Conservation (phyloP, 257 asterid species). For the Fraxinus pennsylvanica region DNA sequence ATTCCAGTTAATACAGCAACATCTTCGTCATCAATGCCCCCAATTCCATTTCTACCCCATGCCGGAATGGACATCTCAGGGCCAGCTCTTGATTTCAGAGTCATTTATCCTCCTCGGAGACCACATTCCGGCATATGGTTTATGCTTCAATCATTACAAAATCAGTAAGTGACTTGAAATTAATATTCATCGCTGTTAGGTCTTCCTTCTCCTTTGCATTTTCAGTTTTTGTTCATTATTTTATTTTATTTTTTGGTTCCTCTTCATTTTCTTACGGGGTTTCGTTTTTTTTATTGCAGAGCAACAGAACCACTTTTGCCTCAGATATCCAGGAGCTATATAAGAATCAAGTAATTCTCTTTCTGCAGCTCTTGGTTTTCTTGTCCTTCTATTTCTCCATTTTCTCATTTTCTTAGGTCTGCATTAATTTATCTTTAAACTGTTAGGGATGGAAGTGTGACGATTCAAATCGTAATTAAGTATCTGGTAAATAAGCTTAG, state of each 20-base stretch:
- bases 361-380: background rate
- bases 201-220: background rate
- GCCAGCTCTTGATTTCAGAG: constrained; percentile 55
- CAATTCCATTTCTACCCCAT: constrained; percentile 49
- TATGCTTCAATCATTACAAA: constrained; percentile 66
- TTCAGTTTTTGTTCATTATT: no score
- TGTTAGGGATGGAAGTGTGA: constrained; percentile 84
- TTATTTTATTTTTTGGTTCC: no score
- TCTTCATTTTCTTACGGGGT: no score
- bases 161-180: constrained; percentile 56
- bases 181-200: background rate
- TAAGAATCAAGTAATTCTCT: constrained; percentile 76
- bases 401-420: background rate
- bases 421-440: background rate
- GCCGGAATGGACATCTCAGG: constrained; percentile 31
- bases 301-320: constrained; percentile 76
- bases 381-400: no score
- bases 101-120: constrained; percentile 69
- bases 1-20: constrained; percentile 30
- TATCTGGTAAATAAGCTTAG: constrained; percentile 81
- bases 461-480: constrained; percentile 72
- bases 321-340: constrained; percentile 85
- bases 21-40: constrained; percentile 23
- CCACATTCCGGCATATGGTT: constrained; percentile 93
- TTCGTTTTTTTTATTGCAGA: constrained; percentile 37